phyloP scores from a whole-genome alignment of 1,139 yeast genomes.

The Candida freyschussii region DNA sequence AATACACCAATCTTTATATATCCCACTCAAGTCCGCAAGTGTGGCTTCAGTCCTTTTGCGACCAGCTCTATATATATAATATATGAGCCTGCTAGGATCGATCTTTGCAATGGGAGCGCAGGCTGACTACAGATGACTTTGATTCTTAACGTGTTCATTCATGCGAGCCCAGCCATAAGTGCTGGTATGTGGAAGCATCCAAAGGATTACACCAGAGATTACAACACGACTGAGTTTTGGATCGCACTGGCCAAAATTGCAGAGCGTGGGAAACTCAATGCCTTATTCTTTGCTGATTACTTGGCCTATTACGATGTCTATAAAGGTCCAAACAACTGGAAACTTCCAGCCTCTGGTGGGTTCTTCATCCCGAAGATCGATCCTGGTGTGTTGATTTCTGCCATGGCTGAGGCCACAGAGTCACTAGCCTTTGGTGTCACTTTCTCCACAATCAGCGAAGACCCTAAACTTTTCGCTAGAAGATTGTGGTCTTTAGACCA shows the following conservation, averaged over 20 bases:
- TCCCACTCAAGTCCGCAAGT: no score
- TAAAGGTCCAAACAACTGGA: slow-evolving; percentile 35
- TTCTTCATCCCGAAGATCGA: slow-evolving; percentile 37
- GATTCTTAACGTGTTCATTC: slow-evolving; percentile 15
- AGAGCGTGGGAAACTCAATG: slow-evolving; percentile 39
- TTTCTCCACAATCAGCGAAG: slow-evolving; percentile 37
- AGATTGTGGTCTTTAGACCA: slow-evolving; percentile 39
- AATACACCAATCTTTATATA: no score
- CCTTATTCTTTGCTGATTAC: slow-evolving; percentile 40
- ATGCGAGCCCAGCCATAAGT: slow-evolving; percentile 9
- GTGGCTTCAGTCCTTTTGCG: no score
- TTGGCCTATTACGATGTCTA: slow-evolving; percentile 40
- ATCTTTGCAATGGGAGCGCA: no score
- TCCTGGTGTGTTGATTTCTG: slow-evolving; percentile 33
- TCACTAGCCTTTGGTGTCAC: slow-evolving; percentile 37
- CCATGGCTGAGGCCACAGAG: slow-evolving; percentile 38
- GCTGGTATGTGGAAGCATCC: slow-evolving; percentile 41
- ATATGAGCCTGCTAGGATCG: no score
- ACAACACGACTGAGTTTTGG: slow-evolving; percentile 39
- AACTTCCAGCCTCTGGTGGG: slow-evolving; percentile 33
- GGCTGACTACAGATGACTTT: slow-evolving; percentile 2
- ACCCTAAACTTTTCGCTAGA: slow-evolving; percentile 37
- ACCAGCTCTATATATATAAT: no score
- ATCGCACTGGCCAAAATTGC: slow-evolving; percentile 34
- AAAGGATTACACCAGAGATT: slow-evolving; percentile 30